Evolutionary conservation across 2,329 filamentous ascomycete genomes (phyloP), one percentile per base, ranked within the genome.

Genomic region (Penicillium sclerotiorum): DNA sequence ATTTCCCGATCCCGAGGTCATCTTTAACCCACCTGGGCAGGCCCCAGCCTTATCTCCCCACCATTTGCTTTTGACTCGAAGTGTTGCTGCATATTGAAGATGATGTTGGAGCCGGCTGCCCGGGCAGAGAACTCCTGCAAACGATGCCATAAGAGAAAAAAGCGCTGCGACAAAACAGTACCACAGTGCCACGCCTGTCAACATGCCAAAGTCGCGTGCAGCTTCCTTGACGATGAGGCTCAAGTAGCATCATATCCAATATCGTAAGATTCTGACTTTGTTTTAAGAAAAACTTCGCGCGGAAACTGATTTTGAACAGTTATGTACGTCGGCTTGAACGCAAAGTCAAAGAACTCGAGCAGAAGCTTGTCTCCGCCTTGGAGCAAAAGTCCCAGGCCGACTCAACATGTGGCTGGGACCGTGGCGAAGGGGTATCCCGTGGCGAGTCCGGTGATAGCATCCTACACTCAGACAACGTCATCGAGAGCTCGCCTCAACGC

Each of bases 141-240:
- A 61, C 21, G 74, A 11, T 76, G 74, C 47, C 70, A 76, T 53
- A 67, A 66, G 37, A 58, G 73, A 18, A 77, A 76, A 57, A 77
- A 77, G 63, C 65, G 68, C 39, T 77, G 74, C 49, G 73, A 76
- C 56, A 63, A 70, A 9, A 51, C 47, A 1, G 50, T 77, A 17
- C 73, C 74, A 1, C 57, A 64, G 27, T 77, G 74, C 50, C 61
- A 67, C 7, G 73, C 73, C 35, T 77, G 74, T 53, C 57, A 57
- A 12, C 55, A 58, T 20, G 73, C 73, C 4, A 61, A 63, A 15
- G 64, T 74, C 2, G 47, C 58, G 5, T 76, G 73, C 58, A 77
- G 74, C 55, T 75, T 75, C 45, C 59, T 70, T 8, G 68, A 74
- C 28, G 68, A 73, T 50, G 63, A 72, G 37, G 50, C 65, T 15